Percentiles rank a stretch among this genome's conserved stretches.
Evolutionary conservation across 345 rosid genomes (phyloP).

Genomic region (Firmiana major): DNA sequence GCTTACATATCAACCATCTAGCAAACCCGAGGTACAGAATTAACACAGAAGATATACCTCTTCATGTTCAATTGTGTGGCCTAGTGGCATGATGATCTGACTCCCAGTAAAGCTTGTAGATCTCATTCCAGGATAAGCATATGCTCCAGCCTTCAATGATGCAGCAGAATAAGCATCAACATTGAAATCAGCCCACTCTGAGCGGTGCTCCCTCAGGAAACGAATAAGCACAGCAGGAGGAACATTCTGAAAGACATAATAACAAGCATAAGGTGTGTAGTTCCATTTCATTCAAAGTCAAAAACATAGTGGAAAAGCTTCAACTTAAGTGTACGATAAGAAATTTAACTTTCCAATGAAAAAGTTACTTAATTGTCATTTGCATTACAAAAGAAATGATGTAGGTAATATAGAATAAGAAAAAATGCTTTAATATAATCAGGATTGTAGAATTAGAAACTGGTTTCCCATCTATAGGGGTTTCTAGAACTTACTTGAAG

Average conservation of each 20-base stretch:
- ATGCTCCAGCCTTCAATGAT: constrained; percentile 70
- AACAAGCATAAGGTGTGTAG: constrained; percentile 14
- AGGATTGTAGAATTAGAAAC: not conserved
- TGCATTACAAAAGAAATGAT: not conserved
- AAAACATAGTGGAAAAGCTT: not conserved
- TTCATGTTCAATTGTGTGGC: constrained; percentile 94
- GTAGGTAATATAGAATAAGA: not conserved
- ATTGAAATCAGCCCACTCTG: constrained; percentile 98
- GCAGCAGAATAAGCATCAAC: constrained; percentile 97
- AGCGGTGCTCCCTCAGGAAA: constrained; percentile 94
- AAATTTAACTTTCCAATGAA: not conserved
- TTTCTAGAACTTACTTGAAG: constrained; percentile 58
- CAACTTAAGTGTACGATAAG: not conserved
- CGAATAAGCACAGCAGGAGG: constrained; percentile 94
- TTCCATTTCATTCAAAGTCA: not conserved
- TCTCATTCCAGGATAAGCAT: constrained; percentile 88
- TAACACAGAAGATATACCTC: constrained; percentile 48
- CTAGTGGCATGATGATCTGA: constrained; percentile 95
- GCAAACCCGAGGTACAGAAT: not conserved
- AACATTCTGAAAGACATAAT: constrained; percentile 62
- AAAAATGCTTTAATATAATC: not conserved
- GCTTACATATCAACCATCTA: not conserved
- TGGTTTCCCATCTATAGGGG: not conserved
- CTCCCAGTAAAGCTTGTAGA: constrained; percentile 94
- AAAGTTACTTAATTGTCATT: not conserved